Evolutionary conservation across 2,329 filamentous ascomycete genomes (phyloP).

Genomic region (Lachnellula occidentalis): DNA sequence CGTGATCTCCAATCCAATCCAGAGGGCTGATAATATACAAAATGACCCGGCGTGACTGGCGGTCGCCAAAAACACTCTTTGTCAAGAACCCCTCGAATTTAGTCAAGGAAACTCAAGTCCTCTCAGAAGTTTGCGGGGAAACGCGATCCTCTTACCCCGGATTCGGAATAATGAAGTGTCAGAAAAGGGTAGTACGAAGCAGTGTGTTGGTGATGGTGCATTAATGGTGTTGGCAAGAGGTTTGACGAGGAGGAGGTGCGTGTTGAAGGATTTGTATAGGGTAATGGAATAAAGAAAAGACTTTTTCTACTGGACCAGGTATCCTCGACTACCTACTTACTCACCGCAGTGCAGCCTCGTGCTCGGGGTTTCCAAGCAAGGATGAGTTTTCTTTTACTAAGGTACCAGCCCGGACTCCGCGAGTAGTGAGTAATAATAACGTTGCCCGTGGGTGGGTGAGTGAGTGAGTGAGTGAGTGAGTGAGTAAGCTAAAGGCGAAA

Average conservation of each 20-base stretch:
- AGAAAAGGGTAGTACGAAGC: no score
- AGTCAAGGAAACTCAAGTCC: conserved; percentile 9
- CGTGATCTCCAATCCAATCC: no score
- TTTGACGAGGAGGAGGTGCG: background rate
- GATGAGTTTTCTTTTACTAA: background rate
- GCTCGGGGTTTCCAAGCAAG: no score
- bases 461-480: no score
- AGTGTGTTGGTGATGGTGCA: no score
- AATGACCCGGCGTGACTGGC: background rate
- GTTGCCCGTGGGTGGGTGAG: no score
- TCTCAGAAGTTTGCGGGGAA: conserved; percentile 10
- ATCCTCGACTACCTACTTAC: background rate
- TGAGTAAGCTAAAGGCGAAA: no score
- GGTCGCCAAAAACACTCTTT: conserved; percentile 8
- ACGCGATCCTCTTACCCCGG: background rate
- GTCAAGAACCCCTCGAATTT: conserved; percentile 11
- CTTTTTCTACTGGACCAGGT: background rate
- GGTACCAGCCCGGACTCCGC: background rate
- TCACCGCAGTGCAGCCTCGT: no score
- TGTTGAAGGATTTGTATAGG: background rate
- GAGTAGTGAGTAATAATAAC: background rate
- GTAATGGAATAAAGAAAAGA: background rate
- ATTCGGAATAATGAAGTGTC: background rate
- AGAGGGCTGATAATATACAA: background rate
- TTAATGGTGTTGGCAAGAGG: background rate